Evolutionary conservation across 1,284 basidiomycete species (phyloP).

Genomic region (Pseudomicrostroma phylloplanum): DNA sequence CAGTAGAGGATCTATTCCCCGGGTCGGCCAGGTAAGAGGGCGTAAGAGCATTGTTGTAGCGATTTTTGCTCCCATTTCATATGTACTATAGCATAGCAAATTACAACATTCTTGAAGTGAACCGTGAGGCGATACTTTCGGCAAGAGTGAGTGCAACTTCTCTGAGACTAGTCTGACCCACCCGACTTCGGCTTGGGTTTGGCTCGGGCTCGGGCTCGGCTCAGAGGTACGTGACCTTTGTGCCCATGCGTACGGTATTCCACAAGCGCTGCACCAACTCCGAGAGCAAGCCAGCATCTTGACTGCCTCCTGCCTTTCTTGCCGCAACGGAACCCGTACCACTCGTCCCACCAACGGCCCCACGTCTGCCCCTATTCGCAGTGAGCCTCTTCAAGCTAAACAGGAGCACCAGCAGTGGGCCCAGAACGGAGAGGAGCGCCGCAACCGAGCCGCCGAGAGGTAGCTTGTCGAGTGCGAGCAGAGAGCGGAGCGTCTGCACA

Average conservation of each 20-base stretch:
- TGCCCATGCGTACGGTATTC: constrained; percentile 4
- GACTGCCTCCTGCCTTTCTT: background rate
- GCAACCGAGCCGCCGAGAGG: background rate
- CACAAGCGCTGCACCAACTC: background rate
- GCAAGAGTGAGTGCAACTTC: too few species aligned
- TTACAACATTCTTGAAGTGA: too few species aligned
- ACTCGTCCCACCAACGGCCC: background rate
- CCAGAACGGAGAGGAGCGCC: background rate
- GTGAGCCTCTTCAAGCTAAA: background rate
- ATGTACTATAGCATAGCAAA: too few species aligned
- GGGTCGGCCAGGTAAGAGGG: too few species aligned
- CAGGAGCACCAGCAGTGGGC: background rate
- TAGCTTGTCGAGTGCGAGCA: background rate
- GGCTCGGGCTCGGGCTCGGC: too few species aligned
- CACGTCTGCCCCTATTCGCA: background rate
- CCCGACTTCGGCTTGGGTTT: too few species aligned
- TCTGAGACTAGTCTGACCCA: too few species aligned
- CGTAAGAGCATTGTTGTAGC: too few species aligned
- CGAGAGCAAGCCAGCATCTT: background rate
- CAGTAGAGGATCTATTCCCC: too few species aligned
- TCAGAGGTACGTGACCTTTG: constrained; percentile 1
- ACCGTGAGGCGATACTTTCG: too few species aligned
- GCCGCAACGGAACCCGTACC: background rate
- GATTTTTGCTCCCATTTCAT: too few species aligned
- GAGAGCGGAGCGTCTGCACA: too few species aligned